phyloP scores from a whole-genome alignment of 2,329 filamentous ascomycete species.

The Claviceps africana region DNA sequence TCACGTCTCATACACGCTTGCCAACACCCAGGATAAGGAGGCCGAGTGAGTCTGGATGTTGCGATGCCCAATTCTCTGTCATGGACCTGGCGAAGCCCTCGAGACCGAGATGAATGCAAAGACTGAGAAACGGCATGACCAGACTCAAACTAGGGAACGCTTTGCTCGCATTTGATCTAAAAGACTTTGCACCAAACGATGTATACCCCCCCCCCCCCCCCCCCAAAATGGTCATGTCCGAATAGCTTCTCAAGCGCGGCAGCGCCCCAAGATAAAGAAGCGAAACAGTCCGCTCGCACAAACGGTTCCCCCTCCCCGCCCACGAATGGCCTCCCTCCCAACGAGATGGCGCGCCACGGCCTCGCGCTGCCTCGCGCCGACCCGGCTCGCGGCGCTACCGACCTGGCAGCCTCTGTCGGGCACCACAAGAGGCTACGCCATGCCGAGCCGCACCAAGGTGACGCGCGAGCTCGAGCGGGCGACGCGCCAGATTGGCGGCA shows the following conservation, averaged over 20 bases:
- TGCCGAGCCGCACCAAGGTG: conserved; percentile 13
- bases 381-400: conserved; percentile 8
- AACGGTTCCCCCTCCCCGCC: no score
- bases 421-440: conserved; percentile 10
- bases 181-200: conserved; percentile 35
- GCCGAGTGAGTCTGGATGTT: conserved; percentile 10
- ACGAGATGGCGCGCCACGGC: conserved; percentile 8
- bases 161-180: conserved; percentile 42
- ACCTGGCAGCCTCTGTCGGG: background rate
- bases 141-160: conserved; percentile 36
- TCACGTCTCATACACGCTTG: conserved; percentile 63
- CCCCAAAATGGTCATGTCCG: no score
- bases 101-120: background rate
- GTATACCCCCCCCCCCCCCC: no score
- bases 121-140: background rate
- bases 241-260: no score
- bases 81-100: background rate
- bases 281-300: no score
- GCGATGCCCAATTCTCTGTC: background rate
- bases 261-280: no score
- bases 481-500: conserved; percentile 11
- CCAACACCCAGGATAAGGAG: conserved; percentile 7
- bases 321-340: conserved; percentile 7
- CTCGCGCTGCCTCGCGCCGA: conserved; percentile 2
- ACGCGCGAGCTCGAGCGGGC: conserved; percentile 17